Base-by-base conservation (phyloP, 495 filamentous ascomycete genomes). In the Penicillium verhagenii region DNA sequence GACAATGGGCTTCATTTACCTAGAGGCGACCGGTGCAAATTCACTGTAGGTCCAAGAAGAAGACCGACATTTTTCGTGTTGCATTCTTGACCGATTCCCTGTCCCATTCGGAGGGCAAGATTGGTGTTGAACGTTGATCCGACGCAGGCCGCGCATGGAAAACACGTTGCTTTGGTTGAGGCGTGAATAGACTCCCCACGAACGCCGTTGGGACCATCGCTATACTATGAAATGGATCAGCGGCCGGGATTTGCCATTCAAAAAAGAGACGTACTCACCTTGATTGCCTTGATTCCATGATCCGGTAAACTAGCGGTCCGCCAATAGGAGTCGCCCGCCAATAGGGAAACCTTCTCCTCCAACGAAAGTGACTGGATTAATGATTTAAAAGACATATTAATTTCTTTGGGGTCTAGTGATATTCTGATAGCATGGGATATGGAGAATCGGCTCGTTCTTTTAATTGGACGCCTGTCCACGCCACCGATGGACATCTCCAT, bases 301-400 rank as follows among this genome's bases (percentile, higher is more conserved):
- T 43, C 19, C 23, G 39, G 39, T 20, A 43, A 24, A n/a, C 39
- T 11, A 21, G 21, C 39, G 21, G 39, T 43, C 9, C 8, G 18
- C 46, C 28, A 49, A 21, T 48, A 37, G 2, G 46, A 43, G 13
- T 9, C 19, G 13, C 39, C 39, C 13, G 19, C 39, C 9, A 43
- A 14, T 13, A 43, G 8, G 13, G 43, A 47, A 33, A 47, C 33
- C 18, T 48, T 54, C 19, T 54, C n/a, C 24, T 54, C 31, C 8
- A 48, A 25, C 3, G 52, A 54, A 40, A 54, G 52, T 4, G 26
- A 24, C 0, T n/a, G 19, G 20, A 53, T 26, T 25, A 33, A 5
- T 5, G 9, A 24, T 46, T 53, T 40, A 9, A 18, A 10, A 33
- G 50, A 28, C 50, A 44, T 52, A 7, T 0, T 52, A 20, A 11